Percentiles rank a stretch among this genome's conserved stretches.
These are phyloP conservation scores for Fusarium anguioides DNA, from an alignment of 2,329 filamentous ascomycete genomes.

Conservation along the genomic window DNA sequence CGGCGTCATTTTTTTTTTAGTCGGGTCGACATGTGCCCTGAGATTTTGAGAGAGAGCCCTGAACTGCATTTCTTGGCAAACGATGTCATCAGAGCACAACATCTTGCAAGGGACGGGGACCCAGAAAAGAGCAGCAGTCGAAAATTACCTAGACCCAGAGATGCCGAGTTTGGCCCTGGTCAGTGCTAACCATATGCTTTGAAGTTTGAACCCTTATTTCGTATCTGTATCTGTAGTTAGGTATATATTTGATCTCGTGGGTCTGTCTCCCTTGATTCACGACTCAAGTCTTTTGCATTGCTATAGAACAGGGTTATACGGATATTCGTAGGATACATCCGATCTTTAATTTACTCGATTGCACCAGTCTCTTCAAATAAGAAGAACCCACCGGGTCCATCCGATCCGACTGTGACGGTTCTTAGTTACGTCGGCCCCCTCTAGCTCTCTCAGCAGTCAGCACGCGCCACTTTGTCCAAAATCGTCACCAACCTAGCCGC, in stretches of 20 bases:
- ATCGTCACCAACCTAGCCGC: conserved; percentile 40
- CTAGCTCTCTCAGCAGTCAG: conserved; percentile 4
- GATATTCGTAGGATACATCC: conserved; percentile 19
- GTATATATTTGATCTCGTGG: background rate
- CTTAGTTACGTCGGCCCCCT: conserved; percentile 10
- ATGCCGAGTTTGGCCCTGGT: conserved; percentile 25
- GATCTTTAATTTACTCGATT: conserved; percentile 18
- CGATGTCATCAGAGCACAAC: conserved; percentile 25
- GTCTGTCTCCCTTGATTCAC: background rate
- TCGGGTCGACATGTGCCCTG: background rate
- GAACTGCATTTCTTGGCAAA: conserved; percentile 16
- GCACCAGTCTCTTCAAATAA: conserved; percentile 5
- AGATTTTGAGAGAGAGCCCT: conserved; percentile 5
- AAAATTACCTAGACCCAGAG: conserved; percentile 11
- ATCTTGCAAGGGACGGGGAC: too few species aligned
- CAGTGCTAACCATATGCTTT: background rate
- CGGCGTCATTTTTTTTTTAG: background rate
- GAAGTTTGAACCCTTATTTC: background rate
- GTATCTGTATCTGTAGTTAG: too few species aligned
- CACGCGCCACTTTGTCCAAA: conserved; percentile 26
- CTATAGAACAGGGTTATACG: background rate
- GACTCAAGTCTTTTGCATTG: background rate
- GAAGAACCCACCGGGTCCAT: conserved; percentile 15
- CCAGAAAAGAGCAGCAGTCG: background rate
- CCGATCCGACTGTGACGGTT: conserved; percentile 12